Evolutionary conservation across 495 filamentous ascomycete genomes (phyloP).

Genomic region (Talaromyces borbonicus): DNA sequence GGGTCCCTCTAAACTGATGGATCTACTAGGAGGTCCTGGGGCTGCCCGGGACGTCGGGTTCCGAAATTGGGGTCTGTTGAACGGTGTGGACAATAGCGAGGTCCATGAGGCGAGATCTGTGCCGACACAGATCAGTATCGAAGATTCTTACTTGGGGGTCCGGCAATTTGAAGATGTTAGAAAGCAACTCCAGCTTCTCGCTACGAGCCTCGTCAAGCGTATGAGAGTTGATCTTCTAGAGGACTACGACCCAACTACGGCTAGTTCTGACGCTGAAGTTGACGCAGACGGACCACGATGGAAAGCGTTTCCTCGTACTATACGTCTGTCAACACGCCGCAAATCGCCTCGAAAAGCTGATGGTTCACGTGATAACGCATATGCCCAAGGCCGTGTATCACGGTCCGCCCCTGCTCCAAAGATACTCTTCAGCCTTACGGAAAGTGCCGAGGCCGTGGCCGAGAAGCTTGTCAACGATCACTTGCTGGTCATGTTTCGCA

Average conservation of each 20-base stretch:
- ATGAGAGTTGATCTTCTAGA: conserved; percentile 70
- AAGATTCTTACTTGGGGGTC: conserved; percentile 73
- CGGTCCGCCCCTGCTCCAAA: conserved; percentile 56
- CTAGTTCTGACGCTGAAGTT: conserved; percentile 13
- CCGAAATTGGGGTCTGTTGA: conserved; percentile 71
- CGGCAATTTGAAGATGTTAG: conserved; percentile 49
- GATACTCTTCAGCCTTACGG: conserved; percentile 57
- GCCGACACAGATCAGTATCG: conserved; percentile 87
- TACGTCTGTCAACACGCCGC: conserved; percentile 69
- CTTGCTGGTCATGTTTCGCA: conserved; percentile 59
- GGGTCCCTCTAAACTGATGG: conserved; percentile 48
- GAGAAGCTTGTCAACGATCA: conserved; percentile 60
- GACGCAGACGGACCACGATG: conserved; percentile 32
- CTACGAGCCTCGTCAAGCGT: conserved; percentile 61
- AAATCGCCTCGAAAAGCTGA: conserved; percentile 47
- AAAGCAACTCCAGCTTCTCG: conserved; percentile 53
- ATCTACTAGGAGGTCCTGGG: conserved; percentile 58
- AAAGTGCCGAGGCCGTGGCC: conserved; percentile 45
- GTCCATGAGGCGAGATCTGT: conserved; percentile 62
- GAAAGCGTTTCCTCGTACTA: conserved; percentile 58
- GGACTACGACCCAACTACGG: conserved; percentile 33
- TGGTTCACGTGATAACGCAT: conserved; percentile 29
- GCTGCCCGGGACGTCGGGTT: conserved; percentile 55
- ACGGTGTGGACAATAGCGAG: conserved; percentile 51
- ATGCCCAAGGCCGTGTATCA: conserved; percentile 53